Evolutionary conservation across 257 asterid species (phyloP).

Genomic region (Lantana camara): DNA sequence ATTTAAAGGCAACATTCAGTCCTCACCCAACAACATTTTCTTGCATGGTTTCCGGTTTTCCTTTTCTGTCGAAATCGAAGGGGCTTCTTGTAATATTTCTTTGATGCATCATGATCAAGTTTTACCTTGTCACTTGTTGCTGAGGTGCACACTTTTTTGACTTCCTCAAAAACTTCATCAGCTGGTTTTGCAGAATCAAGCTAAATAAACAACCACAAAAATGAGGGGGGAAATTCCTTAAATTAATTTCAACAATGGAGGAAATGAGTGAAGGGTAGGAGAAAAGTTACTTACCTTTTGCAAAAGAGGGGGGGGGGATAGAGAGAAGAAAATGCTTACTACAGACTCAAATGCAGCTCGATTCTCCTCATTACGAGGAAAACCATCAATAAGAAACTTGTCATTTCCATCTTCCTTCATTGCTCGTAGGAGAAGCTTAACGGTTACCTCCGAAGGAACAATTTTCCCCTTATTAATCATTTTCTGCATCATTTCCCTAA

Average conservation of each 20-base stretch:
- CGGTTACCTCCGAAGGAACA: slow-evolving; percentile 65
- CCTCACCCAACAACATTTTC: slow-evolving; percentile 29
- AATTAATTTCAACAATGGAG: not conserved
- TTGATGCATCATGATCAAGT: slow-evolving; percentile 18
- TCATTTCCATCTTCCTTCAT: slow-evolving; percentile 50
- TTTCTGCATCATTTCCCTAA: slow-evolving; percentile 55
- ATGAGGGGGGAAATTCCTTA: not conserved
- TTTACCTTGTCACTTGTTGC: slow-evolving; percentile 37
- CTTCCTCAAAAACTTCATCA: slow-evolving; percentile 48
- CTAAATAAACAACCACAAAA: slow-evolving; percentile 9
- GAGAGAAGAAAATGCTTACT: slow-evolving; percentile 32
- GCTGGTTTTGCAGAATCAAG: slow-evolving; percentile 42
- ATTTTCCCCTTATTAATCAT: slow-evolving; percentile 62
- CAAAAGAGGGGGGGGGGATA: not conserved
- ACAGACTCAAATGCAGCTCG: slow-evolving; percentile 65
- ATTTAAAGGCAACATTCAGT: slow-evolving; percentile 19
- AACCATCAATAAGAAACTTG: slow-evolving; percentile 70
- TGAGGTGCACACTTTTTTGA: slow-evolving; percentile 39
- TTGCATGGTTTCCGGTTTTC: slow-evolving; percentile 23
- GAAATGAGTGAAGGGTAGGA: not conserved
- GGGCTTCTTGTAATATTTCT: slow-evolving; percentile 21
- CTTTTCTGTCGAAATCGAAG: slow-evolving; percentile 19
- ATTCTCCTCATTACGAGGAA: slow-evolving; percentile 71
- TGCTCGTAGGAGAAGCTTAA: slow-evolving; percentile 59
- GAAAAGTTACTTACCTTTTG: slow-evolving; percentile 43